Percentiles rank a stretch among this genome's conserved stretches.
These are phyloP conservation scores for Ophiostoma fasciatum DNA, from an alignment of 2,329 filamentous ascomycete species.

Conservation along the genomic window DNA sequence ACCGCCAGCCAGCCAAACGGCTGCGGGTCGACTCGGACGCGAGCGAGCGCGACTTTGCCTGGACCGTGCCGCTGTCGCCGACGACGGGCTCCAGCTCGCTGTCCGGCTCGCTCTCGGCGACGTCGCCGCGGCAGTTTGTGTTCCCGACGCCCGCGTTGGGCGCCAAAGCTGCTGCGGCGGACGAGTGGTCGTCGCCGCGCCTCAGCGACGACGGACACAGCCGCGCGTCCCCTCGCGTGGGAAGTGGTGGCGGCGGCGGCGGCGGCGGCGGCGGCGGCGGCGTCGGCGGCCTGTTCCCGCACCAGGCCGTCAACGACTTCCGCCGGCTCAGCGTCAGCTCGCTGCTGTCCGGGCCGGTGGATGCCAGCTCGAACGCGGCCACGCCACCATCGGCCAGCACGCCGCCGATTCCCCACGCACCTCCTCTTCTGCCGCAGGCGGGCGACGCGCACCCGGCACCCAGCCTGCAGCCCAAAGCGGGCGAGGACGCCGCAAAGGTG, in stretches of 20 bases:
- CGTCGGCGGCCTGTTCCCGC: neutral
- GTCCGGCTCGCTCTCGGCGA: constrained; percentile 6
- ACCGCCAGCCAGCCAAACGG: too few species aligned
- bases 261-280: too few species aligned
- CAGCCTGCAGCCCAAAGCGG: too few species aligned
- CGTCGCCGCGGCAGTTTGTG: constrained; percentile 5
- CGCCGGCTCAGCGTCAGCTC: constrained; percentile 49
- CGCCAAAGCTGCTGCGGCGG: neutral
- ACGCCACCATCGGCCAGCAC: neutral
- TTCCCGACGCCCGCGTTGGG: neutral
- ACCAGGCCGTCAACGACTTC: constrained; percentile 9
- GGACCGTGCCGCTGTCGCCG: constrained; percentile 12
- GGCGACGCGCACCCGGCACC: too few species aligned
- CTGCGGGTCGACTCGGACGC: constrained; percentile 9
- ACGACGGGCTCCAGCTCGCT: constrained; percentile 8
- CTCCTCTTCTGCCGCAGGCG: too few species aligned
- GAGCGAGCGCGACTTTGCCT: constrained; percentile 12
- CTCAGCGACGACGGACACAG: constrained; percentile 2
- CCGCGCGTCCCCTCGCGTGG: neutral
- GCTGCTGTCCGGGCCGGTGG: constrained; percentile 38
- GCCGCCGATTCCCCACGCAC: neutral
- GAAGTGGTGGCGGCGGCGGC: too few species aligned
- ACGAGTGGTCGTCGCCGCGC: neutral
- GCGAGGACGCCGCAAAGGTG: neutral
- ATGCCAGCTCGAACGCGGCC: constrained; percentile 12